Evolutionary conservation across 2,329 filamentous ascomycete species (phyloP).

Genomic region (Fusarium euwallaceae): DNA sequence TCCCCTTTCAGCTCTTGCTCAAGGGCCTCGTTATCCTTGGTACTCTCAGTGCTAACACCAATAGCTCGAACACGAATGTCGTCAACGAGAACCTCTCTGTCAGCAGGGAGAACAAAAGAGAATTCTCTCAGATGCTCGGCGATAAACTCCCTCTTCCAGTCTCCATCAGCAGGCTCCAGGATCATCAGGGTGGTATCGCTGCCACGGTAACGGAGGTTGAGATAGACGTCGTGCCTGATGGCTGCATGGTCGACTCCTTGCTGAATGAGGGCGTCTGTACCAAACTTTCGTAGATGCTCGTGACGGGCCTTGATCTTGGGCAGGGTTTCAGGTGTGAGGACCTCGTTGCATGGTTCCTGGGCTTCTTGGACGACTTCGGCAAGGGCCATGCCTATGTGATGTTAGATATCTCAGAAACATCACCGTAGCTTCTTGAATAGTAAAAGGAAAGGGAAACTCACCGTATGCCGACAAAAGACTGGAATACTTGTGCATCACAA

Average conservation of each 20-base stretch:
- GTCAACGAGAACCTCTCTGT: conserved; percentile 55
- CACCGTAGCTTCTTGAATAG: neutral
- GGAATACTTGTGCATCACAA: conserved; percentile 59
- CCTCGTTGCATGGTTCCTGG: conserved; percentile 51
- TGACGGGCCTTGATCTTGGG: conserved; percentile 35
- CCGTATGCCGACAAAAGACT: conserved; percentile 61
- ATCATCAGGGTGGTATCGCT: conserved; percentile 59
- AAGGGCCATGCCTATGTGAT: conserved; percentile 53
- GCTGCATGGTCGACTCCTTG: conserved; percentile 55
- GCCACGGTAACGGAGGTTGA: conserved; percentile 59
- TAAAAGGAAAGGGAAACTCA: conserved; percentile 18
- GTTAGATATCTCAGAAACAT: neutral
- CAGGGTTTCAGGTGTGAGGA: conserved; percentile 34
- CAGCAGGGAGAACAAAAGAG: conserved; percentile 49
- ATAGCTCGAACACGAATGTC: conserved; percentile 57
- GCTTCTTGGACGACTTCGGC: conserved; percentile 59
- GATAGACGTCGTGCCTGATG: conserved; percentile 58
- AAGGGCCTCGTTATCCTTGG: conserved; percentile 20
- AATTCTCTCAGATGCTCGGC: conserved; percentile 33
- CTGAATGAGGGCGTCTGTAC: neutral
- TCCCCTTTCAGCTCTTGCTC: conserved; percentile 18
- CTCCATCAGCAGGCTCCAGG: conserved; percentile 18
- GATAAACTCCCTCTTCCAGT: conserved; percentile 47
- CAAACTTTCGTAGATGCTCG: conserved; percentile 51
- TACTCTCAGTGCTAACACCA: conserved; percentile 31